These are phyloP conservation scores for Aspergillus niger DNA, from an alignment of 2,329 filamentous ascomycete genomes.

Conservation along the genomic window DNA sequence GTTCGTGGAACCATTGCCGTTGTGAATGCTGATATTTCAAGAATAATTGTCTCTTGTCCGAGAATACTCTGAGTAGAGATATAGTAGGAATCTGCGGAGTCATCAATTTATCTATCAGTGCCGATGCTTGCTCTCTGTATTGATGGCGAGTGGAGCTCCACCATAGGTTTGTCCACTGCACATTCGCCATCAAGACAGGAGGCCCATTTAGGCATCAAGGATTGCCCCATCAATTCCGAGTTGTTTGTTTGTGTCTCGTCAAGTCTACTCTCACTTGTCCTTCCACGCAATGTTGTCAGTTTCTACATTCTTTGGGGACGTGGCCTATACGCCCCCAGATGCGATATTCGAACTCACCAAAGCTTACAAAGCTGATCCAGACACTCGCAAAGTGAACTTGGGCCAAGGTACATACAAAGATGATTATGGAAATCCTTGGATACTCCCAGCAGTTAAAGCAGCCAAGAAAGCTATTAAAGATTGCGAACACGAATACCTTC, in stretches of 20 bases:
- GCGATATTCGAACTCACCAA: conserved; percentile 2
- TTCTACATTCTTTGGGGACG: conserved; percentile 32
- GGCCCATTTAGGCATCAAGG: too few relatives aligned
- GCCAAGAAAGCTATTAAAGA: not conserved
- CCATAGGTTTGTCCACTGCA: too few relatives aligned
- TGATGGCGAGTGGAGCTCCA: too few relatives aligned
- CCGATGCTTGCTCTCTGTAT: too few relatives aligned
- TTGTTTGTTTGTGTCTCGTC: too few relatives aligned
- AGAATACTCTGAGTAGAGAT: too few relatives aligned
- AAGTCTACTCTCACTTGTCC: too few relatives aligned
- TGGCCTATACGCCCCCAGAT: conserved; percentile 36
- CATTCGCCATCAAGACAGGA: too few relatives aligned
- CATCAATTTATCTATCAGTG: too few relatives aligned
- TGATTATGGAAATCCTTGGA: not conserved
- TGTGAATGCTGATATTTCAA: not conserved
- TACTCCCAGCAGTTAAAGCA: not conserved
- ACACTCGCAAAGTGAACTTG: not conserved
- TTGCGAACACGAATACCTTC: not conserved
- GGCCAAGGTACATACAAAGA: conserved; percentile 1
- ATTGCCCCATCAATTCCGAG: too few relatives aligned
- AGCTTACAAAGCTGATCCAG: not conserved
- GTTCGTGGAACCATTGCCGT: not conserved
- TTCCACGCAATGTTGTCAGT: not conserved
- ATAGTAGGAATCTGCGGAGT: too few relatives aligned
- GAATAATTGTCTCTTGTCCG: too few relatives aligned